Base-by-base conservation (phyloP, 1,284 basidiomycete genomes). In the Cryptococcus sp. region DNA sequence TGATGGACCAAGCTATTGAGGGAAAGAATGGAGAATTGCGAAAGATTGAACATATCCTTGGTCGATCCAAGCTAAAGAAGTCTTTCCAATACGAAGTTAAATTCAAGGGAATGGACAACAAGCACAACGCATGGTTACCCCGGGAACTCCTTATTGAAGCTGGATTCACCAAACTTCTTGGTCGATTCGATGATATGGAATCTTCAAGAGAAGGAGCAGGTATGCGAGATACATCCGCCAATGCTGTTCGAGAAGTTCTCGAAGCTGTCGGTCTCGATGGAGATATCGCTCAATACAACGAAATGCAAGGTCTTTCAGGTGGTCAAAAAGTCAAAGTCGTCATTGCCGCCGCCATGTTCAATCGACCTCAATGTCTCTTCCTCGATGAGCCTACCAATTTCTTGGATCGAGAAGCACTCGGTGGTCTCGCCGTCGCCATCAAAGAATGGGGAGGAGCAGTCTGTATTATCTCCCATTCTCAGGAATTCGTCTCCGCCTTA, bases 321-420 rank as follows among this genome's bases (percentile, higher is more conserved):
- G 89, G 92, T 54, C 93, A 98, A 73, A 98, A 98, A 78, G 96
- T 98, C 77, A 98, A 98, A 79, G 83, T 96, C 44, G 91, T 94
- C 62, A 91, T 96, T 65, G 91, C 87, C 9, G 91, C 91, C 34
- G 91, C 91, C 70, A 80, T 97, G 56, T 96, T 92, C 89, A 92
- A 92, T 76, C 91, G 91, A 62, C 72, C 70, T 45, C 72, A 72
- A 66, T 71, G 70, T 58, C 60, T 74, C 16, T 73, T 73, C 66
- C 65, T 91, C 39, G 89, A 92, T 70, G 90, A 97, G 76, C 94
- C 94, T 32, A 97, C 91, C 70, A 98, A 98, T 79, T 98, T 98
- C 80, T 83, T 94, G 79, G 91, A 91, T 72, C 66, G 71, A 61
- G 71, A 73, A 54, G 70, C 71, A 11, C 64, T 42, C 52, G 79